Evolutionary conservation across 2,329 filamentous ascomycete genomes (phyloP), one percentile per base, ranked within the genome.

Genomic region (Verticillium longisporum): DNA sequence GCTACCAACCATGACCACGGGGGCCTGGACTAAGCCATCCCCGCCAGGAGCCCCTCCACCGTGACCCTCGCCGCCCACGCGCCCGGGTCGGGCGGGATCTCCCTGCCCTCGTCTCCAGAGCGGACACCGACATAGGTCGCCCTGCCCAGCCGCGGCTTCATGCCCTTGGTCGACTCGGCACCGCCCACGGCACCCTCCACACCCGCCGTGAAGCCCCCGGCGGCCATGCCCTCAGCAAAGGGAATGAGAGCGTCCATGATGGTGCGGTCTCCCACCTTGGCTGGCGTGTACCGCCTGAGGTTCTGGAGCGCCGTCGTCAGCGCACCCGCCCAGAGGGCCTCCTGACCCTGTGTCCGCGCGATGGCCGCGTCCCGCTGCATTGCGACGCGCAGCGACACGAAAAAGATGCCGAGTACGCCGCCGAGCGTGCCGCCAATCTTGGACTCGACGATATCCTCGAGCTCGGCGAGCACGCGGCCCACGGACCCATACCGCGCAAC

Each of bases 51-150:
- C 1, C 77, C 79, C 64, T 74, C 71, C 54, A 83, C 77, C 1
- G 75, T 81, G 15, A 83, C 80, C 80, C 86, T 86, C 31, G 88
- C 80, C n/a, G 87, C 88, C 78, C 87, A 86, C 4, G 88, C 88
- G 34, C 88, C 88, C 0, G 88, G 88, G 70, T 91, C 88, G 3
- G 88, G 87, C 5, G 88, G 85, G 60, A 82, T 64, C 55, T 79
- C 80, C 59, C 73, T 73, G 60, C 77, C 78, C 62, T 82, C 77
- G 3, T 77, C 77, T 54, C 80, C 81, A 13, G 13, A 9, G 1
- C 78, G 80, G 7, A 26, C 45, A 5, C 83, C 86, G 3, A 90
- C 83, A 67, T 91, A 91, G 0, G 88, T 88, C 11, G 88, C 88
- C 58, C 88, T 77, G 1, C 88, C 88, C 34, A 91, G 75, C 66